Evolutionary conservation across 148 eudicot genomes (phyloP), one percentile per base, ranked within the genome.

Genomic region (Camellia lanceoleosa): DNA sequence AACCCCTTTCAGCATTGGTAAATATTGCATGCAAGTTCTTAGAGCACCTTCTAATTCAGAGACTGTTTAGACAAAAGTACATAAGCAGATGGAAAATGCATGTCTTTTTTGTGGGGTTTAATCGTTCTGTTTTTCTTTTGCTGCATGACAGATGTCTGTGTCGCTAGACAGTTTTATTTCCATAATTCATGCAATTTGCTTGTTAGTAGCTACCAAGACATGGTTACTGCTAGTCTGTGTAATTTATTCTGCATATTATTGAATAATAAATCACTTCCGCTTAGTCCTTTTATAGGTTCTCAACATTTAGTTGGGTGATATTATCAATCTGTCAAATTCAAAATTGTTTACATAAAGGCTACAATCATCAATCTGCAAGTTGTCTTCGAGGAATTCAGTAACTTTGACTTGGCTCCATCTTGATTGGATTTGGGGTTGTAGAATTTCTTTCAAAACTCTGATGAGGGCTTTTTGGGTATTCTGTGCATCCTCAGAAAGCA

Each of bases 401-500:
- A 66, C 70, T 55, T 51, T 16, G 7, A 61, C 68, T 68, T 38
- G 18, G 16, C 73, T 68, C 9, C 12, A 4, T 52, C 18, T 38
- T 78, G 73, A 41, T 77, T 46, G 72, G 9, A 30, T 30, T 30
- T 30, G 38, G 38, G 73, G 60, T 38, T 77, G 71, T 30, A 63
- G n/a, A 77, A n/a, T 61, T 30, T 54, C 42, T 52, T 52, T 15
- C 49, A n/a, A 56, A 54, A 66, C 5, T 11, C 65, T 74, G 69
- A 55, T 23, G 23, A 11, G 46, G 63, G 44, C 43, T 62, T 78
- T 73, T 44, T 12, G 14, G 38, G 20, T 4, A 7, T 74, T 46
- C 16, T 69, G 76, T 62, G 79, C 73, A 63, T 79, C 76, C 46
- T 30, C 82, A 89, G 91, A 89, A 85, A 89, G 91, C 88, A 44